phyloP scores from a whole-genome alignment of 768 basidiomycete species.

The Leccinum incarnatum region DNA sequence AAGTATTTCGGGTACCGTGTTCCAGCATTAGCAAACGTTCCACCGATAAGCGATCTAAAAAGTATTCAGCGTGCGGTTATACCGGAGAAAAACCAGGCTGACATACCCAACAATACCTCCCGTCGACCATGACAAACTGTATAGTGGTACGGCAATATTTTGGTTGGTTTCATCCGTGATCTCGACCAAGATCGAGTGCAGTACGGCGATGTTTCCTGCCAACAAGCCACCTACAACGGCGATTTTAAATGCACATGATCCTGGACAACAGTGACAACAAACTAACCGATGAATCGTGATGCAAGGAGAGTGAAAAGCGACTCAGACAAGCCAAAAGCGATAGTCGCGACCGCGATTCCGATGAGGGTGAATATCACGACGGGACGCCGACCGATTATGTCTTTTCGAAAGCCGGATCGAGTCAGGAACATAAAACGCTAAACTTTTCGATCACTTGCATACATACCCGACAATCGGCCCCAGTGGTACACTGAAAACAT shows the following conservation, averaged over 20 bases:
- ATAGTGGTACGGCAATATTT: slow-evolving; percentile 11
- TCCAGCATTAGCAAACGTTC: slow-evolving; percentile 7
- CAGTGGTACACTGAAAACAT: slow-evolving; percentile 8
- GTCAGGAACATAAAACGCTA: not conserved
- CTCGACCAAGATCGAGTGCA: slow-evolving; percentile 11
- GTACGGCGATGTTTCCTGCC: slow-evolving; percentile 8
- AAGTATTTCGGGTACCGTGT: slow-evolving; percentile 7
- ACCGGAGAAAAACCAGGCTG: not conserved
- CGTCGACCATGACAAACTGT: slow-evolving; percentile 9
- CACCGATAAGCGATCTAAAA: slow-evolving; percentile 9
- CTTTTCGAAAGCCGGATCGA: not conserved
- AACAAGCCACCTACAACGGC: slow-evolving; percentile 7
- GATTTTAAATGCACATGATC: not conserved
- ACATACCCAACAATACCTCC: slow-evolving; percentile 5
- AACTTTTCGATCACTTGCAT: not conserved
- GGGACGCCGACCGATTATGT: slow-evolving; percentile 3
- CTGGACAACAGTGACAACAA: not conserved
- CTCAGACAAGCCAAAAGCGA: slow-evolving; percentile 11
- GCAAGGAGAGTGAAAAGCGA: slow-evolving; percentile 5
- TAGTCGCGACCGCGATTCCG: slow-evolving; percentile 2
- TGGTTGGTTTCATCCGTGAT: slow-evolving; percentile 15
- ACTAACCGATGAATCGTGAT: slow-evolving; percentile 8
- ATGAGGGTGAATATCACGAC: slow-evolving; percentile 1
- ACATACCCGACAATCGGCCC: slow-evolving; percentile 9
- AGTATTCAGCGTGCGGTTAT: not conserved